Evolutionary conservation across 2,329 filamentous ascomycete species (phyloP), one percentile per base, ranked within the genome.

Genomic region (Pseudogymnoascus sp.): DNA sequence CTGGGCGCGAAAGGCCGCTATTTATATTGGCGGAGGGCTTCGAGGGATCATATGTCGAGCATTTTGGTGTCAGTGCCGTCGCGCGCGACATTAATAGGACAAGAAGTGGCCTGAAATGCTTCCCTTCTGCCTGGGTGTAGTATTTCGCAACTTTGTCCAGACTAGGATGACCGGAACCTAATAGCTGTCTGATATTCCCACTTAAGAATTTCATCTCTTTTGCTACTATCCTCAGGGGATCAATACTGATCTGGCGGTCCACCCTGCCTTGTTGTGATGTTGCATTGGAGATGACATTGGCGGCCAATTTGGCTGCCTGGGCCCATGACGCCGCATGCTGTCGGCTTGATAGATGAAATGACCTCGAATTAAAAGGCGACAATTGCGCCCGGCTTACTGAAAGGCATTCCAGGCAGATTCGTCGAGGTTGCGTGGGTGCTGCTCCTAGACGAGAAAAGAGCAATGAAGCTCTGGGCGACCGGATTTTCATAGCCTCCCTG

Each of bases 181-280:
- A 80, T n/a, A 97, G 81, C 72, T 95, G 90, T 65, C 91, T 84
- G 75, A 97, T 96, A 71, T 97, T 96, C 62, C 92, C 92, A 10
- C 90, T 96, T 71, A 97, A 78, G 70, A 92, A 95, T 76, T 96
- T 94, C 87, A 99, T 91, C 80, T 97, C 93, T 77, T 96, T 95
- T 66, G 91, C 93, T 35, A 97, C 92, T 35, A 91, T 89, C 65
- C 90, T 85, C 71, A 97, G 82, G 35, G 93, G 93, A 74, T 97
- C 93, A 70, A 96, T 84, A 65, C 86, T 84, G 77, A 96, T 85
- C 80, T 68, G 83, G 80, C 68, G 83, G 74, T 97, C 93, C 70
- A 96, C 85, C 65, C 86, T 84, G 77, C 96, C 85, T 80, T 68
- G 83, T 80, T 68, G 83, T 58, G 75, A 72, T 65, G 88, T 80